Evolutionary conservation across 768 basidiomycete species (phyloP).

Genomic region (Gloeopeniophorella convolvens): DNA sequence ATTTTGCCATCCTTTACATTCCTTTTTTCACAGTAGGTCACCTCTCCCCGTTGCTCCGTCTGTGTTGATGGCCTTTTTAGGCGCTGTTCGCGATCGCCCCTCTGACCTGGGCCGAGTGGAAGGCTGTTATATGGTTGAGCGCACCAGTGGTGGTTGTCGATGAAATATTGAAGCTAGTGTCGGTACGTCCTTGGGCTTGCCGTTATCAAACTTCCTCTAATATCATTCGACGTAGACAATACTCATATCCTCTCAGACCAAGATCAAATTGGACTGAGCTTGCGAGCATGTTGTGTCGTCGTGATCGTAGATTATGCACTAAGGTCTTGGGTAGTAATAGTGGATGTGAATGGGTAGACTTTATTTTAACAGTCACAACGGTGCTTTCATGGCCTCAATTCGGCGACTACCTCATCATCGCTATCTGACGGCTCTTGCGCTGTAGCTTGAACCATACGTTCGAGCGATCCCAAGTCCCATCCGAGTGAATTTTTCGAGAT

Average conservation of each 20-base stretch:
- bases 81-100: slow-evolving; percentile 87
- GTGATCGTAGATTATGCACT: background rate
- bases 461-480: slow-evolving; percentile 67
- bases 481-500: slow-evolving; percentile 53
- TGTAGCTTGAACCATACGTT: slow-evolving; percentile 42
- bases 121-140: slow-evolving; percentile 82
- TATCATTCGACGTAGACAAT: slow-evolving; percentile 35
- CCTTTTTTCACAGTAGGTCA: slow-evolving; percentile 86
- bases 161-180: slow-evolving; percentile 80
- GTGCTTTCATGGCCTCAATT: no score
- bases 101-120: slow-evolving; percentile 93
- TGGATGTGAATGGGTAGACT: background rate
- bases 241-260: slow-evolving; percentile 51
- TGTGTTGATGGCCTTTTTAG: slow-evolving; percentile 32
- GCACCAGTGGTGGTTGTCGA: slow-evolving; percentile 87
- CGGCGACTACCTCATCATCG: slow-evolving; percentile 44
- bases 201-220: slow-evolving; percentile 11
- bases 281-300: background rate
- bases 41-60: background rate
- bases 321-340: background rate
- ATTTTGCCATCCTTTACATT: slow-evolving; percentile 93
- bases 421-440: slow-evolving; percentile 48
- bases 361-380: no score
- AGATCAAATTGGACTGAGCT: slow-evolving; percentile 40
- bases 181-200: slow-evolving; percentile 40